Conservation (phyloP, 1,139 yeast species). For the Zygoascus meyerae region DNA sequence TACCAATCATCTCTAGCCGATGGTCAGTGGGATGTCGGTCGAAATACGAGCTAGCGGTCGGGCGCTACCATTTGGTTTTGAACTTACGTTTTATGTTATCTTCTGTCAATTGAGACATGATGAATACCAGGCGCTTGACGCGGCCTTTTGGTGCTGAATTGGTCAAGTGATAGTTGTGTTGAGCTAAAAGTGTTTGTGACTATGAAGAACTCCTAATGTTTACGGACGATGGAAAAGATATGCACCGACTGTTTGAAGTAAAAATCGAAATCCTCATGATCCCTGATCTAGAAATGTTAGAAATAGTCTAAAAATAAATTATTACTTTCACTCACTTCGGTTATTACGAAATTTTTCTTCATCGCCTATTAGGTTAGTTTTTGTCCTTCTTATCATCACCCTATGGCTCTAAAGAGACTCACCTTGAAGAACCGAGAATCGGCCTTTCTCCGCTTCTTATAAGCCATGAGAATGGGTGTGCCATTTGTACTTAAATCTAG, state of each 20-base stretch:
- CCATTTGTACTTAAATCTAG: constrained; percentile 40
- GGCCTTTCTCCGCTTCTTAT: constrained; percentile 49
- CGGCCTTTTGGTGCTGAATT: too few relatives aligned
- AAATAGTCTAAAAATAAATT: not conserved
- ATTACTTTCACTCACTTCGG: constrained; percentile 25
- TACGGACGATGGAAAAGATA: constrained; percentile 35
- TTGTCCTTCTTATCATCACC: not conserved
- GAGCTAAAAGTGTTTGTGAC: too few relatives aligned
- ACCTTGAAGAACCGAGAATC: constrained; percentile 44
- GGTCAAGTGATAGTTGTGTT: too few relatives aligned
- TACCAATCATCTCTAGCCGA: constrained; percentile 13
- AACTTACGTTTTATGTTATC: constrained; percentile 7
- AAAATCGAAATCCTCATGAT: constrained; percentile 35
- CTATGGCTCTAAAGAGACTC: constrained; percentile 9
- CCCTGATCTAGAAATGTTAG: constrained; percentile 27
- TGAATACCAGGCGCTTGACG: not conserved
- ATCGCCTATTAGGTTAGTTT: constrained; percentile 24
- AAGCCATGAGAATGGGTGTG: constrained; percentile 44
- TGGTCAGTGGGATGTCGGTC: not conserved
- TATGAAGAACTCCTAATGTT: not conserved
- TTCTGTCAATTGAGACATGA: constrained; percentile 8
- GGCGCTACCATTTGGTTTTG: not conserved
- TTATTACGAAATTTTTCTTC: constrained; percentile 35
- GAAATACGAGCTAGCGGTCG: not conserved
- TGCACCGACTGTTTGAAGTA: constrained; percentile 39